These are phyloP conservation scores for Furcasterigmium furcatum DNA, from an alignment of 2,329 filamentous ascomycete species.

Conservation along the genomic window DNA sequence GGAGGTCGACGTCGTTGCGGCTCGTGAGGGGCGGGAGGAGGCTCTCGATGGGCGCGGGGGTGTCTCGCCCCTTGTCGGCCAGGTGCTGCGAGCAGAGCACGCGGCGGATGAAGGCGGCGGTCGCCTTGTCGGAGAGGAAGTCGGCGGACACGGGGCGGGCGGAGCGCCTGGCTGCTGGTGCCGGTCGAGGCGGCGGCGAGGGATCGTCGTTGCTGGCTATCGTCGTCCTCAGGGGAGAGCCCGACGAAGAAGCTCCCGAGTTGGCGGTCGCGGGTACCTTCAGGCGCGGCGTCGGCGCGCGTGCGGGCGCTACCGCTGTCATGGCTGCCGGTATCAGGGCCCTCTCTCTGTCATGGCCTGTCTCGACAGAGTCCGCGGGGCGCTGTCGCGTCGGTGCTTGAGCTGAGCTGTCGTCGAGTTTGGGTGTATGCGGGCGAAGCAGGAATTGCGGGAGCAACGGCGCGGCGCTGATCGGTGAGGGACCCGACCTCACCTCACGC, in stretches of 20 bases:
- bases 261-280: constrained; percentile 12
- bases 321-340: constrained; percentile 7
- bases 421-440: constrained; percentile 10
- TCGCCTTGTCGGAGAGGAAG: constrained; percentile 73
- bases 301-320: constrained; percentile 15
- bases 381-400: not conserved
- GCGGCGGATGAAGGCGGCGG: constrained; percentile 75
- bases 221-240: not conserved
- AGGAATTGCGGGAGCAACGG: constrained; percentile 7
- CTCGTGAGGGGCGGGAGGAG: constrained; percentile 88
- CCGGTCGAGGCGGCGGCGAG: constrained; percentile 14
- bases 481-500: constrained; percentile 5
- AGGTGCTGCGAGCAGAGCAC: constrained; percentile 75
- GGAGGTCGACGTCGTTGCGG: constrained; percentile 87
- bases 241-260: constrained; percentile 5
- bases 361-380: no score
- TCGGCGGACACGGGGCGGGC: constrained; percentile 35
- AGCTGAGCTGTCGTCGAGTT: constrained; percentile 12
- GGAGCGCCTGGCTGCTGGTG: constrained; percentile 24
- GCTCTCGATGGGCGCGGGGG: constrained; percentile 67
- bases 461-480: constrained; percentile 7
- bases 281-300: constrained; percentile 15
- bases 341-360: no score
- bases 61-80: constrained; percentile 50
- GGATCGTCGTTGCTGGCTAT: constrained; percentile 14